Conservation (phyloP, 108 stramenopile genomes). For the Licmophora abbreviata region DNA sequence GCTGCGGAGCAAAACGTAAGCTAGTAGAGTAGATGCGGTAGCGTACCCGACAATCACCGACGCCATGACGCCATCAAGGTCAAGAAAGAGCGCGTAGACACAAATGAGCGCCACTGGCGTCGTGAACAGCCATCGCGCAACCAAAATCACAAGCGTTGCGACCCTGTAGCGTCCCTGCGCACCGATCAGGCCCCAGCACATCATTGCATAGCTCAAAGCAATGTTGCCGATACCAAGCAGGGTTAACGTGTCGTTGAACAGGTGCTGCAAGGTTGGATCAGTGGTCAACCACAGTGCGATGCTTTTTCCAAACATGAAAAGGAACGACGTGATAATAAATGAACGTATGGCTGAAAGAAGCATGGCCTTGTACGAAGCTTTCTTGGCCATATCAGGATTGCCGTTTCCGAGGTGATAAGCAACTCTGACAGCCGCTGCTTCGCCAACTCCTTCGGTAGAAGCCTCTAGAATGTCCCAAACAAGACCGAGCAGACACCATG, state of each 20-base stretch:
- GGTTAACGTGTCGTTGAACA: conserved; percentile 8
- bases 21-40: conserved; percentile 18
- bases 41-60: conserved; percentile 48
- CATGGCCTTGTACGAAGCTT: conserved; percentile 44
- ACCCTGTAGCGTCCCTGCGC: conserved; percentile 56
- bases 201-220: conserved; percentile 36
- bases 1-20: conserved; percentile 33
- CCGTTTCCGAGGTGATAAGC: conserved; percentile 56
- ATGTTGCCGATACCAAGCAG: conserved; percentile 44
- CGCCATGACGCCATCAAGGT: conserved; percentile 35
- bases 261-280: background rate
- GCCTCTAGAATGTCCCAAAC: conserved; percentile 25
- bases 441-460: conserved; percentile 30
- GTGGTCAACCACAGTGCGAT: conserved; percentile 12
- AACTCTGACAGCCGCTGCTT: conserved; percentile 47
- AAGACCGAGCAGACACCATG: conserved; percentile 47
- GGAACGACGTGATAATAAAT: conserved; percentile 12
- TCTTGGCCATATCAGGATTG: conserved; percentile 23
- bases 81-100: conserved; percentile 20
- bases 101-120: conserved; percentile 36
- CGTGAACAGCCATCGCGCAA: conserved; percentile 39
- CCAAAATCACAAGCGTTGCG: conserved; percentile 33
- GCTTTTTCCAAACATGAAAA: conserved; percentile 27
- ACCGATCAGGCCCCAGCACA: conserved; percentile 42
- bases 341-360: conserved; percentile 25